These are phyloP conservation scores for Eucalyptus marginata DNA, from an alignment of 345 rosid genomes.

Conservation along the genomic window DNA sequence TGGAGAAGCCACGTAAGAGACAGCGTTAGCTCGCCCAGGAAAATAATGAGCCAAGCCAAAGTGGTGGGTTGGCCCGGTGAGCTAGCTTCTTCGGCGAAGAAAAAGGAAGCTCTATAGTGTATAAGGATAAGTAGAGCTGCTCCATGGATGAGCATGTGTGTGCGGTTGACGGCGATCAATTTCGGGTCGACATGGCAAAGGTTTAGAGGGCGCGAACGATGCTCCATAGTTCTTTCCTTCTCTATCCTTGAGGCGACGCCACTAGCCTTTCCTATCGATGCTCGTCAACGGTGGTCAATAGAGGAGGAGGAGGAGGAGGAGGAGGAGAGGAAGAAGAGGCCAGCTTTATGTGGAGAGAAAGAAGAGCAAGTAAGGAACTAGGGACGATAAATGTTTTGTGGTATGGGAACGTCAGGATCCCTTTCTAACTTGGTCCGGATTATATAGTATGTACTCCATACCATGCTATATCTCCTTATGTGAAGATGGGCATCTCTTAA, in stretches of 20 bases:
- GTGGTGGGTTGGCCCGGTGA: background rate
- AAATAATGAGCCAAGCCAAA: constrained; percentile 14
- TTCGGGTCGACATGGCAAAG: background rate
- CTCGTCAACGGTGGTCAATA: background rate
- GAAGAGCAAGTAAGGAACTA: background rate
- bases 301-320: background rate
- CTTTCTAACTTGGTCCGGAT: background rate
- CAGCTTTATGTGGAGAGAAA: background rate
- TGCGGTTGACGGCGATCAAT: constrained; percentile 5
- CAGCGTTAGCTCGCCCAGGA: constrained; percentile 8
- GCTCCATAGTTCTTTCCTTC: background rate
- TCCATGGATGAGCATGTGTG: constrained; percentile 6
- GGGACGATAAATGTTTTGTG: background rate
- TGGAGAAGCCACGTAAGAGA: constrained; percentile 15
- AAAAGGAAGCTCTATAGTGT: constrained; percentile 13
- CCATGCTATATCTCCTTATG: too few species aligned
- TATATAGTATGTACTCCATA: too few species aligned
- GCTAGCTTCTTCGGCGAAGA: background rate
- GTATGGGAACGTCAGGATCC: background rate
- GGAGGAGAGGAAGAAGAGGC: background rate
- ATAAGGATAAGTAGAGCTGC: constrained; percentile 11
- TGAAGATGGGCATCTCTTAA: too few species aligned
- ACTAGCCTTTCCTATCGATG: background rate
- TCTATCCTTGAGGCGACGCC: background rate
- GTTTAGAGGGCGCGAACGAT: constrained; percentile 8